Percentiles rank a stretch among this genome's conserved stretches.
Conservation (phyloP, 176 grass and related monocot genomes). For the Hsuehochloa calcarea region DNA sequence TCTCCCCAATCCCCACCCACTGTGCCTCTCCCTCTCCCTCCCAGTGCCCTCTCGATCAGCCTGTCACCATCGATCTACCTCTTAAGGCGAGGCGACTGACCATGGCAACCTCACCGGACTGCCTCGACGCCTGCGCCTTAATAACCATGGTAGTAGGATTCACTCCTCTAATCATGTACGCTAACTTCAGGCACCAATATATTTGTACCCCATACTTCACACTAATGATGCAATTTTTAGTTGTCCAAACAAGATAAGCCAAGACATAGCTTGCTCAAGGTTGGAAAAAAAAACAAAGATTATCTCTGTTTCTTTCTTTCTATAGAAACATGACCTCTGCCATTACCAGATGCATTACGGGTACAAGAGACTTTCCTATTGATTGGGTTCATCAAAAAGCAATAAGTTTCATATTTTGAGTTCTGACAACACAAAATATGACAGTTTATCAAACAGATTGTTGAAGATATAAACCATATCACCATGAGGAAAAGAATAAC, state of each 20-base stretch:
- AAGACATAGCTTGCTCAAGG: neutral
- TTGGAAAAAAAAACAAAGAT: neutral
- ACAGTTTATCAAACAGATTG: conserved; percentile 22
- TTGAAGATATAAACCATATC: neutral
- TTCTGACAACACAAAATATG: neutral
- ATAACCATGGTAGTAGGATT: neutral
- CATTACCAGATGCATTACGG: neutral
- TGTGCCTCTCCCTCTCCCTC: neutral
- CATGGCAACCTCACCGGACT: too few species aligned
- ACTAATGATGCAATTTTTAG: neutral
- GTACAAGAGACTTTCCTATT: conserved; percentile 4
- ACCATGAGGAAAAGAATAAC: neutral
- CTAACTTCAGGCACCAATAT: conserved; percentile 22
- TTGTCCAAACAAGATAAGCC: neutral
- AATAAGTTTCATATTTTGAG: neutral
- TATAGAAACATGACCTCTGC: neutral
- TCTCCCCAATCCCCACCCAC: too few species aligned
- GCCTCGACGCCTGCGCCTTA: too few species aligned
- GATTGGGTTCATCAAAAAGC: neutral
- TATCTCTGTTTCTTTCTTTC: neutral
- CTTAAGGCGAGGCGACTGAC: too few species aligned
- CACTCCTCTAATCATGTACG: neutral
- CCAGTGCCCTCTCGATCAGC: too few species aligned
- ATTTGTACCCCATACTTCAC: conserved; percentile 10
- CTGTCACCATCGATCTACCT: too few species aligned